These are phyloP conservation scores for Coniochaeta sp. DNA, from an alignment of 2,329 filamentous ascomycete species.

Conservation along the genomic window DNA sequence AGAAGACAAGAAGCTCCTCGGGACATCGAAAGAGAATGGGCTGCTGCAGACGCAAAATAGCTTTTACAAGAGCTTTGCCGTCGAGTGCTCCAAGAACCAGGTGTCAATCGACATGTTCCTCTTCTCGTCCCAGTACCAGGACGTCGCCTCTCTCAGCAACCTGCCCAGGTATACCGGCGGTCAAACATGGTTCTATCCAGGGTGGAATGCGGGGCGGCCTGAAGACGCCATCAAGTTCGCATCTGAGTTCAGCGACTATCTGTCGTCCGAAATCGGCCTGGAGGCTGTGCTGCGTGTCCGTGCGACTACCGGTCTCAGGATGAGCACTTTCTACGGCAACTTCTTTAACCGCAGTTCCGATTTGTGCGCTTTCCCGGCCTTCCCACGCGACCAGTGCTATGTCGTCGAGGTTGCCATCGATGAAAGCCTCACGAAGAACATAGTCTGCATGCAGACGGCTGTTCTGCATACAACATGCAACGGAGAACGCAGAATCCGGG, in stretches of 20 bases:
- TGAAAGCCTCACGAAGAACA: slow-evolving; percentile 83
- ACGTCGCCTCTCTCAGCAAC: slow-evolving; percentile 93
- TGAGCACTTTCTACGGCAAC: slow-evolving; percentile 98
- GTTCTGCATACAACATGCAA: slow-evolving; percentile 98
- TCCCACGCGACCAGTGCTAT: slow-evolving; percentile 94
- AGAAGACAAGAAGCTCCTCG: slow-evolving; percentile 92
- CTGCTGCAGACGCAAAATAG: slow-evolving; percentile 88
- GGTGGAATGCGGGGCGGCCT: slow-evolving; percentile 87
- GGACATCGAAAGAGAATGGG: slow-evolving; percentile 83
- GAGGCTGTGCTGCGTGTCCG: slow-evolving; percentile 94
- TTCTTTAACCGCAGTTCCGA: slow-evolving; percentile 99
- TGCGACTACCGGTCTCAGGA: slow-evolving; percentile 87
- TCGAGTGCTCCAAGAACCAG: slow-evolving; percentile 98
- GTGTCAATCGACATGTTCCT: slow-evolving; percentile 98
- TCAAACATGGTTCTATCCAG: slow-evolving; percentile 97
- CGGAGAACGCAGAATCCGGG: slow-evolving; percentile 88
- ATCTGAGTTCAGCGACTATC: slow-evolving; percentile 89
- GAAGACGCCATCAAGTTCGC: slow-evolving; percentile 99
- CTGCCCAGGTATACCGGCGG: slow-evolving; percentile 93
- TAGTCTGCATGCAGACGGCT: slow-evolving; percentile 88
- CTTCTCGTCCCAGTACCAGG: slow-evolving; percentile 93
- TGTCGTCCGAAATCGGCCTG: slow-evolving; percentile 93
- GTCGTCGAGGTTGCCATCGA: slow-evolving; percentile 98
- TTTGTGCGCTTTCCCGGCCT: slow-evolving; percentile 94
- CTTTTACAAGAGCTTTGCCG: slow-evolving; percentile 98